Base-by-base conservation (phyloP, 305 asterid genomes). In the Petunia hybrid region DNA sequence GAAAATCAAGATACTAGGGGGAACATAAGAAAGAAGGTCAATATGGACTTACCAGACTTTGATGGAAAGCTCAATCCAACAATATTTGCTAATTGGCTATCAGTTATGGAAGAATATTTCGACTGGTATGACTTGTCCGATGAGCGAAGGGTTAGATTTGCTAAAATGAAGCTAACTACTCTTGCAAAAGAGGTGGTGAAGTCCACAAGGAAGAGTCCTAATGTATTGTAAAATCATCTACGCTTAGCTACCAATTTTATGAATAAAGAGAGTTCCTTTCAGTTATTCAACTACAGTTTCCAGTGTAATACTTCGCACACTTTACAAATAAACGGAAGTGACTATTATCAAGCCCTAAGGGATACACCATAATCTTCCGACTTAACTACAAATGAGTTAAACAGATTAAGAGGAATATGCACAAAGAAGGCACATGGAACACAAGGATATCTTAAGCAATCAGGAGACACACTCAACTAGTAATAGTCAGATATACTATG, bases 121-220 rank as follows among this genome's bases (percentile, higher is more conserved):
- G 79, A 75, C 53, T 8, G 41, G 53, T 75, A 75, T 55, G 66
- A 75, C 79, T 38, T 75, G 79, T 55, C 79, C 3, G 66, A 75
- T 39, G 79, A 75, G 45, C 16, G 3, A 56, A 75, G 8, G 79
- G 53, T 75, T 39, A 38, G 53, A 75, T 55, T 55, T 75, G 40
- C 66, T 55, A 75, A 75, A 39, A 39, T 5, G 79, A 55, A 75
- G 79, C 66, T 75, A 55, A 75, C 66, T 39, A 0, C 53, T 39
- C 79, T 75, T 75, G 66, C 79, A 75, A 75, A 75, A 75, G 79
- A 75, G 66, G 79, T 75, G 79, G 66, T 75, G 66, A 56, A 75
- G 66, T 75, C 79, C 79, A 55, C 66, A 55, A 75, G 53, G 38
- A 74, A 53, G n/a, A 74, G 46, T n/a, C 57, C 53, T 75, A 55